Conservation (phyloP, 1,139 yeast genomes). For the Hansenula anomala region DNA sequence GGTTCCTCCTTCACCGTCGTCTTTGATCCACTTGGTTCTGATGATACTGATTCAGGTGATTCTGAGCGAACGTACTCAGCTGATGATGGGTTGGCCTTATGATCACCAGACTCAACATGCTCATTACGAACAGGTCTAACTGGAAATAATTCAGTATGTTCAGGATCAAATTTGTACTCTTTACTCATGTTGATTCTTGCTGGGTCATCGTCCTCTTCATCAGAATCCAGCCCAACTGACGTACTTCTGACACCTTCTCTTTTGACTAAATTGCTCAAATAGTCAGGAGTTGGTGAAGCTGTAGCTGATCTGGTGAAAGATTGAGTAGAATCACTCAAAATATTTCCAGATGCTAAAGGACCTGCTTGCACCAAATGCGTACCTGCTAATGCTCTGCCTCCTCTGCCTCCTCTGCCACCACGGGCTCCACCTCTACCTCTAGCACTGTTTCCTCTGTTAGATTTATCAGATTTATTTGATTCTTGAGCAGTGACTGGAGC, state of each 20-base stretch:
- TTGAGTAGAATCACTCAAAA: slow-evolving; percentile 30
- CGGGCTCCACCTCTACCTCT: slow-evolving; percentile 28
- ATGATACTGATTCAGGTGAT: slow-evolving; percentile 18
- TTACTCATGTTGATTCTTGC: slow-evolving; percentile 59
- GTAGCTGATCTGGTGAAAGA: slow-evolving; percentile 19
- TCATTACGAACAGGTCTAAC: slow-evolving; percentile 43
- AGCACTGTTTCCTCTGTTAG: slow-evolving; percentile 16
- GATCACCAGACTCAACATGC: slow-evolving; percentile 31
- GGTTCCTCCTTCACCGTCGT: slow-evolving; percentile 29
- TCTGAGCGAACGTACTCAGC: slow-evolving; percentile 20
- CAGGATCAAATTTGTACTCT: slow-evolving; percentile 45
- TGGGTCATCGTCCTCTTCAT: slow-evolving; percentile 25
- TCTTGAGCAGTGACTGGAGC: slow-evolving; percentile 44
- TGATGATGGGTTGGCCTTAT: slow-evolving; percentile 17
- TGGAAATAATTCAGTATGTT: slow-evolving; percentile 41
- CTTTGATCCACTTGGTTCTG: not conserved
- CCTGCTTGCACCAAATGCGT: slow-evolving; percentile 70
- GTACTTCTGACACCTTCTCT: slow-evolving; percentile 12
- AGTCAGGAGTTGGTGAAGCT: slow-evolving; percentile 23
- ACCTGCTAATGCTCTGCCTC: slow-evolving; percentile 43
- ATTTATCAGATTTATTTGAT: too few relatives aligned
- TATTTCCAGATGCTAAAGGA: slow-evolving; percentile 66
- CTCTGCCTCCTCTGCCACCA: slow-evolving; percentile 24
- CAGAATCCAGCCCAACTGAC: slow-evolving; percentile 24
- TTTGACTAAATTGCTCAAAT: slow-evolving; percentile 9